phyloP scores from a whole-genome alignment of 345 rosid genomes.

The Eucalyptus dawsonii region DNA sequence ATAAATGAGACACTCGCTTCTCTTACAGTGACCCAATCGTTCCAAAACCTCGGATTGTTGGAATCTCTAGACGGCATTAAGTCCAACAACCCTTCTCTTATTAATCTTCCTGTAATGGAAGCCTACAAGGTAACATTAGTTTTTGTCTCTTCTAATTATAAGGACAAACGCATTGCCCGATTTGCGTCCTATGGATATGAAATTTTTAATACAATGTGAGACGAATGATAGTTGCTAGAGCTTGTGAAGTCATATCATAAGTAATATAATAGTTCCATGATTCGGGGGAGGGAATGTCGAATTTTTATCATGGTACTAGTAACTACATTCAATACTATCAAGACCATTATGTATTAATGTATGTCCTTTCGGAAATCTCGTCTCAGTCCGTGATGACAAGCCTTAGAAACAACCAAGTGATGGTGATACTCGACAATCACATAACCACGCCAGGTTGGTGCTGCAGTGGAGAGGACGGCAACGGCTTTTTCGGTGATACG shows the following conservation, averaged over 20 bases:
- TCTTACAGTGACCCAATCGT: constrained; percentile 42
- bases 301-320: neutral
- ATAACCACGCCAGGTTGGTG: constrained; percentile 92
- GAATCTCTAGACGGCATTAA: constrained; percentile 54
- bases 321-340: neutral
- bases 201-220: neutral
- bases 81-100: constrained; percentile 63
- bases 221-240: neutral
- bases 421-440: constrained; percentile 91
- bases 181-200: neutral
- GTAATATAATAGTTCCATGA: neutral
- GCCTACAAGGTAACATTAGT: constrained; percentile 51
- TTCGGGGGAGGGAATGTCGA: neutral
- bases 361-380: neutral
- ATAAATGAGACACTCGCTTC: constrained; percentile 38
- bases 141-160: neutral
- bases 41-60: constrained; percentile 43
- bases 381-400: constrained; percentile 54
- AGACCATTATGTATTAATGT: neutral
- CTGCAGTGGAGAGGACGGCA: constrained; percentile 53
- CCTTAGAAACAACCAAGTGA: constrained; percentile 52
- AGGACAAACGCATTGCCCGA: neutral
- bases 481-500: constrained; percentile 87
- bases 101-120: constrained; percentile 52
- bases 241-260: neutral